Base-by-base conservation (phyloP, 2,329 filamentous ascomycete species). In the Xylariaceae sp. region DNA sequence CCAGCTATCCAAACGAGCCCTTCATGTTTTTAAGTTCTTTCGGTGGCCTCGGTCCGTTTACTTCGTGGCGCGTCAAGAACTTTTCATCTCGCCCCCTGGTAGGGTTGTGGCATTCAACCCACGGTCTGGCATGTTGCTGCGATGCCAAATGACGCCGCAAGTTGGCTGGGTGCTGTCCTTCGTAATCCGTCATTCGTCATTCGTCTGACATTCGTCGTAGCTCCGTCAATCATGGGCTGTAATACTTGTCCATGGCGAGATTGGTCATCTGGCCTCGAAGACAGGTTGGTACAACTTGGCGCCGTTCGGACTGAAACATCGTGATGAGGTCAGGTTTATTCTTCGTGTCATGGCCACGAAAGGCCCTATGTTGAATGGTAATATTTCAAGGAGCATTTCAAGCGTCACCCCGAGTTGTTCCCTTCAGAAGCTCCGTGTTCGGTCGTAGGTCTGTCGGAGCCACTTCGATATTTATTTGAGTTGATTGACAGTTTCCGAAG, bases 401-500 rank as follows among this genome's bases (percentile, higher is more conserved):
- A 54, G n/a, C 34, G 11, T 58, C 59, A 47, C 50, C 53, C 53
- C 3, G 50, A 44, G 34, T 50, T 62, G 18, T 60, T 59, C 37
- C 56, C 60, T 50, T 63, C 66, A 3, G 64, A 60, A 53, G 68
- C 66, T 7, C 61, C 61, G 51, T 68, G 67, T 37, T 71, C 66
- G 23, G 23, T 30, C 15, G 59, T 57, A n/a, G 64, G 49, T 34
- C 53, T 59, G 11, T 68, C 63, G 4, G 66, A 66, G 45, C 57
- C 58, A 57, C 56, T 66, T 59, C 66, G 61, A 34, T 60, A 59
- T 61, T 66, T 68, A 15, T 57, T 60, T 41, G 69, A 52, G 8
- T 57, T 66, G 17, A 66, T 55, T 3, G 68, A 69, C 3, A 71
- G 51, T 50, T 64, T 68, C 56, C 66, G 68, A 35, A 67, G 56